phyloP scores from a whole-genome alignment of 148 eudicot genomes.

The Arbutus unedo region DNA sequence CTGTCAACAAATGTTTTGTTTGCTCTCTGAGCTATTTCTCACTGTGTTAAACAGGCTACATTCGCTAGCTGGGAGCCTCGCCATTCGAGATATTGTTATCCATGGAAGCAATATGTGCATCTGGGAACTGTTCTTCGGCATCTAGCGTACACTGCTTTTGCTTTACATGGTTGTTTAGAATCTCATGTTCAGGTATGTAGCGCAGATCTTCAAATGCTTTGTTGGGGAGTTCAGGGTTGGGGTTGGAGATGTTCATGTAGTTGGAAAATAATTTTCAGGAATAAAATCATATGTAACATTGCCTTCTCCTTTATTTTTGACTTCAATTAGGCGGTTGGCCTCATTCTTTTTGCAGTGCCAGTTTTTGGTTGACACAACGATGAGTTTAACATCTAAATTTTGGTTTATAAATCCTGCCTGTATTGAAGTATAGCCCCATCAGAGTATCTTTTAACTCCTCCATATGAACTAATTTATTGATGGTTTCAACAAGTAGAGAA shows the following conservation, averaged over 20 bases:
- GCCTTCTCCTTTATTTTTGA: neutral
- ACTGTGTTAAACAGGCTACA: constrained; percentile 17
- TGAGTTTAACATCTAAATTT: neutral
- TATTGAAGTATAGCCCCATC: neutral
- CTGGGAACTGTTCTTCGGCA: constrained; percentile 19
- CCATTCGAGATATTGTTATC: constrained; percentile 22
- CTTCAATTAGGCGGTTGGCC: neutral
- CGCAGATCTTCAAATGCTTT: neutral
- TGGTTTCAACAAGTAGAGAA: neutral
- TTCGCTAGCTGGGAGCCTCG: constrained; percentile 24
- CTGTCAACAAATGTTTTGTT: no score
- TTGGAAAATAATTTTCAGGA: neutral
- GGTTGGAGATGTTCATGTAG: neutral
- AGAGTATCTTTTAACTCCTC: neutral
- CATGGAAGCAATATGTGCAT: constrained; percentile 25
- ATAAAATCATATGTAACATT: neutral
- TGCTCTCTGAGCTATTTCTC: neutral
- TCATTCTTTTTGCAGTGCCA: neutral
- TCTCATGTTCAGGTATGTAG: constrained; percentile 21
- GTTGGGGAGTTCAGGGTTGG: neutral
- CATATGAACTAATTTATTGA: neutral
- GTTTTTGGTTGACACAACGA: neutral
- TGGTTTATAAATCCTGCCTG: neutral
- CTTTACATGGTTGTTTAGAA: constrained; percentile 20
- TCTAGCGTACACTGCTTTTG: constrained; percentile 22